Base-by-base conservation (phyloP, 257 asterid genomes). In the Ligustrum vulgare region DNA sequence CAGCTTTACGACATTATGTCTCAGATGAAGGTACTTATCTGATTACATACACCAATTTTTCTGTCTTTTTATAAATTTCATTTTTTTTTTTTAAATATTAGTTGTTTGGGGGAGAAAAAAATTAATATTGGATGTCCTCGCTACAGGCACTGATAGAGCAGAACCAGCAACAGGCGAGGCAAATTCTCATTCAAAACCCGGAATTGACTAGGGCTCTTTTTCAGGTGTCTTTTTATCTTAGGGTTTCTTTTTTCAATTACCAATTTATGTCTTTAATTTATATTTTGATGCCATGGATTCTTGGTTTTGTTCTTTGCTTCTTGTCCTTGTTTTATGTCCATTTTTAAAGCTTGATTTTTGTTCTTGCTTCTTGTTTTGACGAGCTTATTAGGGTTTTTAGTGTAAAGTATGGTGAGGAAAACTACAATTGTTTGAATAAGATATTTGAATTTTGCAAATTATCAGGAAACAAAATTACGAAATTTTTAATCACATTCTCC, bases 151-250 rank as follows among this genome's bases (percentile, higher is more conserved):
- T 93, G 83, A 87, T 93, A 74, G 97, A 91, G 79, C 93, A 95
- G 87, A 93, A 95, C 86, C 91, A 84, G 87, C 89, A 91, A 23
- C 99, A 95, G 83, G 98, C 99, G 32, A 90, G 93, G 87, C 90
- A 90, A 80, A 93, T 95, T 85, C 96, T 95, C 58, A 85, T 90
- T 80, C 98, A 95, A 73, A 91, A 91, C 83, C 98, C 99, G 54
- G 87, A 81, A 72, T 69, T 93, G 91, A 90, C 99, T 33, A 89
- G 81, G 86, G 96, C 96, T 71, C 97, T 93, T 80, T 95, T 95
- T 82, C 99, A 95, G 98, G 99, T 91, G 25, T 71, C 49, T 5
- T 74, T 72, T 45, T 10, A 67, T 49, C 2, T 71, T 41, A 67
- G 62, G 80, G 85, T 72, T 75, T 70, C 66, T 36, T 51, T 66